Evolutionary conservation across 768 basidiomycete species (phyloP).

Genomic region (Piloderma croceum): DNA sequence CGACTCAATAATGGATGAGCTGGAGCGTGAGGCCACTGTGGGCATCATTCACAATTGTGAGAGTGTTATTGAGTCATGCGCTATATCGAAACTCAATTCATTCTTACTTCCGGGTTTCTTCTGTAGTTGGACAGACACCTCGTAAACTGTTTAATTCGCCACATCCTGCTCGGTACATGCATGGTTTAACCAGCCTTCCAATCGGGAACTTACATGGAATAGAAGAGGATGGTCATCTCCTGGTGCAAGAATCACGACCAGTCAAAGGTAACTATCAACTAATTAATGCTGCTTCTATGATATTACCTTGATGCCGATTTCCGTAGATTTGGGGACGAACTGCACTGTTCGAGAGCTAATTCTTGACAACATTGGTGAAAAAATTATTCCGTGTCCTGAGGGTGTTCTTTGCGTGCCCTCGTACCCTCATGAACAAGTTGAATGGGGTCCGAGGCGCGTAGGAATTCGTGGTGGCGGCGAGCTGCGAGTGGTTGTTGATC

Average conservation of each 20-base stretch:
- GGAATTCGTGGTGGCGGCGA: conserved; percentile 38
- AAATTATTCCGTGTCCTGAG: conserved; percentile 55
- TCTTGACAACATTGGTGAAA: conserved; percentile 54
- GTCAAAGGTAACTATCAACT: conserved; percentile 43
- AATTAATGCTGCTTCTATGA: neutral
- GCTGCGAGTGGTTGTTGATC: conserved; percentile 58
- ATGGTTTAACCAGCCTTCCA: conserved; percentile 70
- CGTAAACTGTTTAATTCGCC: conserved; percentile 72
- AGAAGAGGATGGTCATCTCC: conserved; percentile 74
- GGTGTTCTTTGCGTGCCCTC: conserved; percentile 54
- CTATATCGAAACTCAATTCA: no score
- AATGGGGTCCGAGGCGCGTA: conserved; percentile 49
- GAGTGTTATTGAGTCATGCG: no score
- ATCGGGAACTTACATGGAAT: conserved; percentile 68
- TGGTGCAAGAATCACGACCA: conserved; percentile 51
- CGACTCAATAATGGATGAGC: conserved; percentile 77
- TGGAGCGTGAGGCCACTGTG: conserved; percentile 87
- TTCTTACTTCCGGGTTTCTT: neutral
- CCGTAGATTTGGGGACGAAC: conserved; percentile 42
- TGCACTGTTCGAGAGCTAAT: conserved; percentile 46
- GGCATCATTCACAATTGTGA: conserved; percentile 93
- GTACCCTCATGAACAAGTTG: conserved; percentile 61
- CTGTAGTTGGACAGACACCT: conserved; percentile 84
- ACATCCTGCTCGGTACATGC: conserved; percentile 71
- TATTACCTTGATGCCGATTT: conserved; percentile 1